Evolutionary conservation across 345 rosid species (phyloP).

Genomic region (Iberis pinnata): DNA sequence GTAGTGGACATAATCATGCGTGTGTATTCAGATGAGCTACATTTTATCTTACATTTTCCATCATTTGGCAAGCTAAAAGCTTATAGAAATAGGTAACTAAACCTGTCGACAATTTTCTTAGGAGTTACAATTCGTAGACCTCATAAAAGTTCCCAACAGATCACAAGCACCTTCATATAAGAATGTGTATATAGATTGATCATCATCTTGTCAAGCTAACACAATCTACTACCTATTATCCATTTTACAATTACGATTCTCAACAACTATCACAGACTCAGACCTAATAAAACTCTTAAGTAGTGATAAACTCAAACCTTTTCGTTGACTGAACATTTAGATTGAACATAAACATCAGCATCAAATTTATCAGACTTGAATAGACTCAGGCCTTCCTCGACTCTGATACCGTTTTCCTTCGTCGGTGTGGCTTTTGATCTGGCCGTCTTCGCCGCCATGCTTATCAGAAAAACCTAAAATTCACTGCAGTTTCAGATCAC

Average conservation of each 20-base stretch:
- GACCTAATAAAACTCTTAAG: neutral
- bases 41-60: neutral
- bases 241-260: no score
- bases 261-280: neutral
- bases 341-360: slow-evolving; percentile 82
- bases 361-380: slow-evolving; percentile 95
- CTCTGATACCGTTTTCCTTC: slow-evolving; percentile 67
- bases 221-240: neutral
- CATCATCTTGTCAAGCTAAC: slow-evolving; percentile 4
- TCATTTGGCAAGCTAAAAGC: neutral
- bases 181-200: no score
- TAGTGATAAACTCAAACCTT: slow-evolving; percentile 46
- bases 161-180: no score
- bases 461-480: slow-evolving; percentile 1
- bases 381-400: slow-evolving; percentile 72
- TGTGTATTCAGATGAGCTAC: neutral
- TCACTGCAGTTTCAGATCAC: slow-evolving; percentile 14
- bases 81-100: neutral
- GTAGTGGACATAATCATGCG: neutral
- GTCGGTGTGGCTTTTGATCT: slow-evolving; percentile 54
- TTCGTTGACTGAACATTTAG: slow-evolving; percentile 93
- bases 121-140: no score
- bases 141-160: no score
- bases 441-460: slow-evolving; percentile 59
- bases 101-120: no score